A percentile compares a stretch with the other conserved stretches of the same genome.
Evolutionary conservation across 495 filamentous ascomycete genomes (phyloP).

Genomic region (Hyaloscypha bicolor): DNA sequence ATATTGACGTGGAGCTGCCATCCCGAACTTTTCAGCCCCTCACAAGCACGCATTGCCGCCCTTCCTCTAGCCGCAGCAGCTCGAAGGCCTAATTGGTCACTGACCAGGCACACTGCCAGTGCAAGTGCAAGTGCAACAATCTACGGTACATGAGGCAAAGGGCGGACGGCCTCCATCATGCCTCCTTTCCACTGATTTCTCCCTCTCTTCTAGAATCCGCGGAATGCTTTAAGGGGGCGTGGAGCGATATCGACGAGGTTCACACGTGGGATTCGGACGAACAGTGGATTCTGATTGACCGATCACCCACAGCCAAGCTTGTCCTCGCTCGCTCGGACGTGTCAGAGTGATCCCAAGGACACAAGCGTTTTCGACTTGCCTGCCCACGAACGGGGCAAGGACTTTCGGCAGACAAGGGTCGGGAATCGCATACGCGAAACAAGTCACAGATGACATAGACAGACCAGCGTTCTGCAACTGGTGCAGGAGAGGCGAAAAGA

Average conservation of each 20-base stretch:
- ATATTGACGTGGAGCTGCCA: not conserved
- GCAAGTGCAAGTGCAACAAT: not conserved
- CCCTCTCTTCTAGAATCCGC: not conserved
- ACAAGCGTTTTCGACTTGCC: not conserved
- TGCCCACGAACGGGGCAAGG: not conserved
- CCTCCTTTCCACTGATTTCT: not conserved
- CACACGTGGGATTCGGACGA: slow-evolving; percentile 5
- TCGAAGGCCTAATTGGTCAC: not conserved
- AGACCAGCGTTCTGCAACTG: too few relatives aligned
- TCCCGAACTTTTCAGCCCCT: not conserved
- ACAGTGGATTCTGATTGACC: not conserved
- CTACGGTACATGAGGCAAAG: not conserved
- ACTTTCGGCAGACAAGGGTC: not conserved
- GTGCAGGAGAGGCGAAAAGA: too few relatives aligned
- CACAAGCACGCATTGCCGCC: not conserved
- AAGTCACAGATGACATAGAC: not conserved
- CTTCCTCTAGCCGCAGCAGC: not conserved
- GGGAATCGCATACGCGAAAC: not conserved
- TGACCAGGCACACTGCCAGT: not conserved
- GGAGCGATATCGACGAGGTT: slow-evolving; percentile 3
- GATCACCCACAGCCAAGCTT: not conserved
- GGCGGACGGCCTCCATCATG: not conserved
- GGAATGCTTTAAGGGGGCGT: not conserved
- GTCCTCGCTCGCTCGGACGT: not conserved
- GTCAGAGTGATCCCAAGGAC: not conserved